Conservation (phyloP, 768 basidiomycete species). For the Collybia nuda region DNA sequence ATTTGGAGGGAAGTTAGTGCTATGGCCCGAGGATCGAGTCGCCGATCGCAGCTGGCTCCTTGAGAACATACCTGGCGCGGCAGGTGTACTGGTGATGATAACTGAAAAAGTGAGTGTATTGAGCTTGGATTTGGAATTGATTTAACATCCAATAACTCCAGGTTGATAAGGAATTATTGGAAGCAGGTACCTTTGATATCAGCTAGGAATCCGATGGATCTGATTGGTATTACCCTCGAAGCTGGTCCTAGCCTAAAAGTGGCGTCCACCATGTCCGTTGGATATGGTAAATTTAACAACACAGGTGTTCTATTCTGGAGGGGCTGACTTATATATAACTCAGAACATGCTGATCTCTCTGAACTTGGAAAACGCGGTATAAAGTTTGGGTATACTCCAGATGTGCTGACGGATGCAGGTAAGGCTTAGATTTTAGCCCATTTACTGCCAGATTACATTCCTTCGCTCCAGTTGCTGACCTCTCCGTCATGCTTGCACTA, state of each 20-base stretch:
- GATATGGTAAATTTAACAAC: slow-evolving; percentile 57
- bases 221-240: slow-evolving; percentile 17
- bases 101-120: slow-evolving; percentile 59
- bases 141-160: slow-evolving; percentile 25
- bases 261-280: slow-evolving; percentile 94
- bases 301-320: neutral
- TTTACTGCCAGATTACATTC: neutral
- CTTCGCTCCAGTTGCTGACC: slow-evolving; percentile 71
- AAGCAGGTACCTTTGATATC: slow-evolving; percentile 38
- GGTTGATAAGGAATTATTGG: slow-evolving; percentile 74
- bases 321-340: neutral
- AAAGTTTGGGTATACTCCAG: slow-evolving; percentile 88
- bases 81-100: slow-evolving; percentile 63
- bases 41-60: slow-evolving; percentile 73
- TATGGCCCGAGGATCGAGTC: slow-evolving; percentile 50
- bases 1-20: slow-evolving; percentile 26
- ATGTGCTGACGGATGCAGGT: slow-evolving; percentile 92
- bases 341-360: slow-evolving; percentile 80
- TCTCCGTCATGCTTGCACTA: slow-evolving; percentile 85
- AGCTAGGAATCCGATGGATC: too few relatives aligned
- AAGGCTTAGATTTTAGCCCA: slow-evolving; percentile 3
- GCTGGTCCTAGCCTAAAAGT: slow-evolving; percentile 76
- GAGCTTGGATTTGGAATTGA: neutral
- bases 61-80: slow-evolving; percentile 64
- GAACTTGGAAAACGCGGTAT: slow-evolving; percentile 62